These are phyloP conservation scores for Phialemonium atrogriseum DNA, from an alignment of 2,329 filamentous ascomycete genomes.

Conservation along the genomic window DNA sequence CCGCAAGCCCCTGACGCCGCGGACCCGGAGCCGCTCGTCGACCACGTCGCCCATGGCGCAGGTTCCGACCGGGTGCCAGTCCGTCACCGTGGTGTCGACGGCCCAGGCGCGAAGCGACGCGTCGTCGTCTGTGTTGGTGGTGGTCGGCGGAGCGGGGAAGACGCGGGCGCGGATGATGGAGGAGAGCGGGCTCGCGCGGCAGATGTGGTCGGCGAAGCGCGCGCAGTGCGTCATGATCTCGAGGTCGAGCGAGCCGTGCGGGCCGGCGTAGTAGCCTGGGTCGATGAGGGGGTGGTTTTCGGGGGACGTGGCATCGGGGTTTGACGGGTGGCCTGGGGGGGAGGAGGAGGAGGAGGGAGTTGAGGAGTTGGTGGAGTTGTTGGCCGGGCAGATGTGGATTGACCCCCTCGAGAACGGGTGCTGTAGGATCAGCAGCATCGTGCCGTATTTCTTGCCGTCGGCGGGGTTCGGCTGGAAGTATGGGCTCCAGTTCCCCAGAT, in stretches of 20 bases:
- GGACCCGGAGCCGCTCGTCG: slow-evolving; percentile 31
- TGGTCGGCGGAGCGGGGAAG: slow-evolving; percentile 4
- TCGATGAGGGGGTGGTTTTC: no score
- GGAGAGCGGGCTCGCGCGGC: slow-evolving; percentile 9
- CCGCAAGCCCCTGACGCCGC: slow-evolving; percentile 35
- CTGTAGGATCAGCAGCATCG: slow-evolving; percentile 40
- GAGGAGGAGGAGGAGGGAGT: background rate
- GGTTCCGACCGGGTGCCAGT: slow-evolving; percentile 33
- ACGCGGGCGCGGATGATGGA: slow-evolving; percentile 10
- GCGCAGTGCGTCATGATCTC: slow-evolving; percentile 10
- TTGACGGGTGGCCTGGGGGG: slow-evolving; percentile 13
- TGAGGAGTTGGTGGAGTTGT: slow-evolving; percentile 1
- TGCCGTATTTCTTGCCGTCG: slow-evolving; percentile 34
- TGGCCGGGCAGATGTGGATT: slow-evolving; percentile 30
- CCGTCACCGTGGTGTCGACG: slow-evolving; percentile 9
- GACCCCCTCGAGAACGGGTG: slow-evolving; percentile 41
- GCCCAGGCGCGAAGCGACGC: slow-evolving; percentile 11
- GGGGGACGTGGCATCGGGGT: no score
- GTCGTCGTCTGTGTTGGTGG: slow-evolving; percentile 1
- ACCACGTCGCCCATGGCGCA: slow-evolving; percentile 40
- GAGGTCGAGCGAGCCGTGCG: slow-evolving; percentile 22
- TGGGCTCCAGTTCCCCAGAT: slow-evolving; percentile 37
- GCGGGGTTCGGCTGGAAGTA: slow-evolving; percentile 18
- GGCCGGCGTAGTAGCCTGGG: slow-evolving; percentile 30
- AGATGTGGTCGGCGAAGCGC: slow-evolving; percentile 13